Evolutionary conservation across 495 filamentous ascomycete genomes (phyloP).

Genomic region (Hypoxylon fuscum): DNA sequence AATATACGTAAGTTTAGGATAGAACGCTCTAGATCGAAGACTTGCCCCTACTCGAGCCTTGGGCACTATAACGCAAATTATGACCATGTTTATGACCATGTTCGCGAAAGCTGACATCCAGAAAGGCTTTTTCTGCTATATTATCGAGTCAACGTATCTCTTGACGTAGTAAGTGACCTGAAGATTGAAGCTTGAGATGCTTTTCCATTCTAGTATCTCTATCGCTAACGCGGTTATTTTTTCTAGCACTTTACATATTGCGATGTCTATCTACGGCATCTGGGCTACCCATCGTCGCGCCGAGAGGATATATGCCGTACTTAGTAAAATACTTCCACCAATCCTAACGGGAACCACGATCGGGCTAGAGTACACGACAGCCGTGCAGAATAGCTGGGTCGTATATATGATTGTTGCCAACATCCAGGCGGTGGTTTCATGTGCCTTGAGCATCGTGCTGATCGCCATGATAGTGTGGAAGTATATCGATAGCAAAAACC

Average conservation of each 20-base stretch:
- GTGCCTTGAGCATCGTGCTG: slow-evolving; percentile 22
- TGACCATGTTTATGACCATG: too few species aligned
- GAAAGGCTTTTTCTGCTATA: slow-evolving; percentile 19
- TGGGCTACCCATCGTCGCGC: too few species aligned
- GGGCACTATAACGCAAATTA: too few species aligned
- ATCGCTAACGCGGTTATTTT: too few species aligned
- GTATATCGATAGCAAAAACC: slow-evolving; percentile 16
- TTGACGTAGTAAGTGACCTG: slow-evolving; percentile 10
- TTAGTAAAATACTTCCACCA: slow-evolving; percentile 19
- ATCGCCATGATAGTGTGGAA: slow-evolving; percentile 13
- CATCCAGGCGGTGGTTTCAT: too few species aligned
- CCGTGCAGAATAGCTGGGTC: slow-evolving; percentile 24
- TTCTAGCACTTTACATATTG: too few species aligned
- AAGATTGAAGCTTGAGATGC: too few species aligned
- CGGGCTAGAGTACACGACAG: slow-evolving; percentile 13
- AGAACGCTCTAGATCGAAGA: too few species aligned
- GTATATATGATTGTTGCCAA: slow-evolving; percentile 35
- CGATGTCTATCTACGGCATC: too few species aligned
- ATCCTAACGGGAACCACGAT: slow-evolving; percentile 21
- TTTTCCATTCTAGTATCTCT: too few species aligned
- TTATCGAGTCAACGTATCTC: slow-evolving; percentile 13
- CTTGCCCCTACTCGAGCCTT: too few species aligned
- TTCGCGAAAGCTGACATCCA: too few species aligned
- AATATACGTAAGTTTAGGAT: slow-evolving; percentile 22
- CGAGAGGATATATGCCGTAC: slow-evolving; percentile 10